Evolutionary conservation across 2,329 filamentous ascomycete species (phyloP).

Genomic region (Fusarium setosum): DNA sequence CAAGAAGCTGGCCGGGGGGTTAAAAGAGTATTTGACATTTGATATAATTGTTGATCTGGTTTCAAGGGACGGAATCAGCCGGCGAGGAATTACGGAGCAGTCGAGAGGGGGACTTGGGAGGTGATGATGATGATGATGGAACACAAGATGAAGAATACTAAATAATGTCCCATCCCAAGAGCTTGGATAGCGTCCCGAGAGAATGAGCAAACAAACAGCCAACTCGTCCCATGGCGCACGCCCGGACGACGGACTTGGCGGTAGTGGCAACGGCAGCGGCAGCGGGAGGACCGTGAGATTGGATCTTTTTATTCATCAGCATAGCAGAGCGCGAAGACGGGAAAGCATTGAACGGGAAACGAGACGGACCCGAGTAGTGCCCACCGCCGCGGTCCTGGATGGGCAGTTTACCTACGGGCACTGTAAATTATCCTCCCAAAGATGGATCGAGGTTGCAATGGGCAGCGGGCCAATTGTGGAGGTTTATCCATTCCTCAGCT

Average conservation of each 20-base stretch:
- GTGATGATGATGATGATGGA: no score
- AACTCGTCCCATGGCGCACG: neutral
- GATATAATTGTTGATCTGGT: no score
- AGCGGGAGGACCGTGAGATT: slow-evolving; percentile 5
- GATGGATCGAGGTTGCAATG: slow-evolving; percentile 9
- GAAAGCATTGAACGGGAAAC: neutral
- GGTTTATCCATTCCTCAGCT: slow-evolving; percentile 38
- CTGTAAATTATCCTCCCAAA: no score
- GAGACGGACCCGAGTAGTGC: neutral
- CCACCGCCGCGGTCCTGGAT: no score
- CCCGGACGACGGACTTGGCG: slow-evolving; percentile 9
- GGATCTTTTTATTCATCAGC: neutral
- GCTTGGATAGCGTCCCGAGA: neutral
- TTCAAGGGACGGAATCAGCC: no score
- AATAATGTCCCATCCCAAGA: no score
- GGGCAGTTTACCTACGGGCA: no score
- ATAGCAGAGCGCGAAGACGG: no score
- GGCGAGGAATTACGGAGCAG: no score
- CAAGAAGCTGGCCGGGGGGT: neutral
- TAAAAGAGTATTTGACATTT: no score
- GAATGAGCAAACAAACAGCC: neutral
- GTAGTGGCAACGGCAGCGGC: slow-evolving; percentile 13
- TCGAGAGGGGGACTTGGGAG: no score
- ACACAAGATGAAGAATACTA: no score
- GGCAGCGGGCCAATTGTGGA: slow-evolving; percentile 5